phyloP scores from a whole-genome alignment of 495 filamentous ascomycete genomes.

The Penicillium cataractarum region DNA sequence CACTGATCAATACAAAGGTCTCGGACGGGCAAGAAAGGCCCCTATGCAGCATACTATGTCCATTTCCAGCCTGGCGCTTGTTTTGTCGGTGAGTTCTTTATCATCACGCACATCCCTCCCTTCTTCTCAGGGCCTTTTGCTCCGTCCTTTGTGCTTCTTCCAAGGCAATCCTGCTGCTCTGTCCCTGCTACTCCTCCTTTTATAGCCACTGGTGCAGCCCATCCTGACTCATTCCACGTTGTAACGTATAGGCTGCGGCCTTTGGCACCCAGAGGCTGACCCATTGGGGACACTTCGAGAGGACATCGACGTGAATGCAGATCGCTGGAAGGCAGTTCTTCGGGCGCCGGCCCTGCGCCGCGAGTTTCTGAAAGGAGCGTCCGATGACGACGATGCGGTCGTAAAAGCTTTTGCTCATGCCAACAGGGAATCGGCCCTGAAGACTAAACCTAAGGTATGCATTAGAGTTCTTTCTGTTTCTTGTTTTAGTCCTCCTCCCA shows the following conservation, averaged over 20 bases:
- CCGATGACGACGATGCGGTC: constrained; percentile 59
- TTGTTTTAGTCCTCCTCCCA: neutral
- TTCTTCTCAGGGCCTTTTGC: neutral
- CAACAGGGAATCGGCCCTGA: constrained; percentile 74
- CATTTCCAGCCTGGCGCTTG: constrained; percentile 62
- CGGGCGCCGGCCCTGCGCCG: constrained; percentile 58
- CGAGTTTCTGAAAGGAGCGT: constrained; percentile 62
- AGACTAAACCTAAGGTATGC: constrained; percentile 82
- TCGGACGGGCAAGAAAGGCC: constrained; percentile 81
- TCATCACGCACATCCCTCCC: neutral
- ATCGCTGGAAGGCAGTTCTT: constrained; percentile 67
- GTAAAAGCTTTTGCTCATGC: constrained; percentile 67
- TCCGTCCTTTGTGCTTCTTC: neutral
- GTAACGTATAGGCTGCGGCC: constrained; percentile 63
- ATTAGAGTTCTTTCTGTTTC: constrained; percentile 7
- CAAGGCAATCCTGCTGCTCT: neutral
- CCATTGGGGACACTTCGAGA: constrained; percentile 66
- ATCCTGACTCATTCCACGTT: constrained; percentile 12
- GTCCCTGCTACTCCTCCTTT: constrained; percentile 1
- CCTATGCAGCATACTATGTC: constrained; percentile 83
- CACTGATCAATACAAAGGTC: constrained; percentile 54
- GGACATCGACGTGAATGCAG: constrained; percentile 71
- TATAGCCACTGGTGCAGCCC: neutral
- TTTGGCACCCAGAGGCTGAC: constrained; percentile 73
- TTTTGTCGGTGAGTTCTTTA: constrained; percentile 61